These are phyloP conservation scores for Cladosporium colombiae DNA, from an alignment of 2,329 filamentous ascomycete genomes.

Conservation along the genomic window DNA sequence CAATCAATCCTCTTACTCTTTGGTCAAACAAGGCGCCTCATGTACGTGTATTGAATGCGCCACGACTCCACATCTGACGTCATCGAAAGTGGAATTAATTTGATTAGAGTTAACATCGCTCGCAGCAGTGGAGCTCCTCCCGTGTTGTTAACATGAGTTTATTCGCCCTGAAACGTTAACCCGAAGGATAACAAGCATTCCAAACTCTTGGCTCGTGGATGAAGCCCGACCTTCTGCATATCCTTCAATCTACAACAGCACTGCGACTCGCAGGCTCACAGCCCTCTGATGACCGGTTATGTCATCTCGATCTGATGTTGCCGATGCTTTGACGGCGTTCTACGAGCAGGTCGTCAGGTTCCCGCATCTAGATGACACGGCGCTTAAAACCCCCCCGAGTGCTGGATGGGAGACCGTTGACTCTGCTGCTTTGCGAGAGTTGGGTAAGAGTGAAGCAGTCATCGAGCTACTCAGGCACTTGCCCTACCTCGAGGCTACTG, in stretches of 20 bases:
- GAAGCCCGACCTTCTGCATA: no score
- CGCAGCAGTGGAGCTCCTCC: neutral
- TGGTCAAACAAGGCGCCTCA: neutral
- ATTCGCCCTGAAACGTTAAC: neutral
- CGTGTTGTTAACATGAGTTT: neutral
- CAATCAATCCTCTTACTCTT: neutral
- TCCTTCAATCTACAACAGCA: no score
- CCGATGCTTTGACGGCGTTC: slow-evolving; percentile 1
- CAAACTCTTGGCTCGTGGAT: neutral
- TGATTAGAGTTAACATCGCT: neutral
- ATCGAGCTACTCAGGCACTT: neutral
- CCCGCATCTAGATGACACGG: neutral
- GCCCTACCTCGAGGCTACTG: neutral
- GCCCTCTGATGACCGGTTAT: neutral
- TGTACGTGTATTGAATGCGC: neutral
- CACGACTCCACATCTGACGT: neutral
- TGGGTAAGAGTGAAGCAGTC: neutral
- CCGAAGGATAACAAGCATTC: neutral
- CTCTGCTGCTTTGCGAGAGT: neutral
- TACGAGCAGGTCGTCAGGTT: slow-evolving; percentile 8
- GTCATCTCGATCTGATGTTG: neutral
- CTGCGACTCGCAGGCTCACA: no score
- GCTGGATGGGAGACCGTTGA: neutral
- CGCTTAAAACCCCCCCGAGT: neutral
- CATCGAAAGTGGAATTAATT: neutral